phyloP scores from a whole-genome alignment of 192 early-diverging fungal species.

The Umbelopsis ramanniana region DNA sequence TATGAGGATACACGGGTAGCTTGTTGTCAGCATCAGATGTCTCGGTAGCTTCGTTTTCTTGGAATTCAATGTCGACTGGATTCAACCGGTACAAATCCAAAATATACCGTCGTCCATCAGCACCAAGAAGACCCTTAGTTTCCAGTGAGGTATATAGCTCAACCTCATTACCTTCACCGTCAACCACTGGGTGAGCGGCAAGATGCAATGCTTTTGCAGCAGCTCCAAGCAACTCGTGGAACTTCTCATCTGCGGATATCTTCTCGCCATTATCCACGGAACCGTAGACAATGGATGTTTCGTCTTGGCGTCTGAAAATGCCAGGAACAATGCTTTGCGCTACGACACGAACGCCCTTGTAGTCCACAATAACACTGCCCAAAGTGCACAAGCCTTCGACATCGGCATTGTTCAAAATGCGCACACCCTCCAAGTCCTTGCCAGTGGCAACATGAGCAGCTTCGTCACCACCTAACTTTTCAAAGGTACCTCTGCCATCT shows the following conservation, averaged over 20 bases:
- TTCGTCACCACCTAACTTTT: constrained; percentile 81
- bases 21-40: constrained; percentile 36
- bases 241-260: constrained; percentile 71
- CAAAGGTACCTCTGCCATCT: constrained; percentile 86
- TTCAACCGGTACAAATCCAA: constrained; percentile 92
- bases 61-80: constrained; percentile 90
- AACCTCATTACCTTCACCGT: constrained; percentile 65
- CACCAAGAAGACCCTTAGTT: constrained; percentile 89
- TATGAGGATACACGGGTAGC: constrained; percentile 81
- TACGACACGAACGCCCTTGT: constrained; percentile 87
- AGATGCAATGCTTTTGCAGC: constrained; percentile 82
- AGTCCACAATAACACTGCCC: constrained; percentile 91
- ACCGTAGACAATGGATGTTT: constrained; percentile 87
- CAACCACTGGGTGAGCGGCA: constrained; percentile 75
- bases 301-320: constrained; percentile 75
- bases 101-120: constrained; percentile 91
- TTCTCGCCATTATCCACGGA: constrained; percentile 83
- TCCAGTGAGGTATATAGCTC: constrained; percentile 84
- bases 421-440: constrained; percentile 94
- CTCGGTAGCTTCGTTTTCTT: constrained; percentile 67
- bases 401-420: constrained; percentile 73
- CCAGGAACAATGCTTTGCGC: constrained; percentile 95
- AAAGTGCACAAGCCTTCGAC: constrained; percentile 85
- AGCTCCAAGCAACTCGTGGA: constrained; percentile 70
- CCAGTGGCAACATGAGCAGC: constrained; percentile 92